A percentile compares a stretch with the other conserved stretches of the same genome.
These are phyloP conservation scores for Erythrophleum ivorense DNA, from an alignment of 331 rosid genomes.

Conservation along the genomic window DNA sequence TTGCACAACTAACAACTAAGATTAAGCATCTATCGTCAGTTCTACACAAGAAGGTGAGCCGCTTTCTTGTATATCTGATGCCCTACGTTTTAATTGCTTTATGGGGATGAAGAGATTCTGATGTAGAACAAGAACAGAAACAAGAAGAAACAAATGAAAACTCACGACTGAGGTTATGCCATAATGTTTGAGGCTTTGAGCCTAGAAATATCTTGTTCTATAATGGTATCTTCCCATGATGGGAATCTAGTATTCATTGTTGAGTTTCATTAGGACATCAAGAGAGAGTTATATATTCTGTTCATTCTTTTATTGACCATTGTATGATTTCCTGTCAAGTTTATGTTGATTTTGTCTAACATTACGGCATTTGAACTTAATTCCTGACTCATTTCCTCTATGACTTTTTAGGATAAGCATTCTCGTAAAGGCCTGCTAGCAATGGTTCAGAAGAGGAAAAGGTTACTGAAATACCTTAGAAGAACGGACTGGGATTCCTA, in stretches of 20 bases:
- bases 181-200: background rate
- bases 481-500: constrained; percentile 94
- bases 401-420: constrained; percentile 77
- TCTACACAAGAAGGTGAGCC: constrained; percentile 84
- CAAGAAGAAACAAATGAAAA: background rate
- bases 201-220: background rate
- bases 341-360: background rate
- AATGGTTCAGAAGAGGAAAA: constrained; percentile 91
- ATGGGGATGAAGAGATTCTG: background rate
- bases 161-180: background rate
- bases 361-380: background rate
- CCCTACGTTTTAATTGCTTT: background rate
- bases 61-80: constrained; percentile 4
- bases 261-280: background rate
- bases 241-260: too few species aligned
- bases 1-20: constrained; percentile 85
- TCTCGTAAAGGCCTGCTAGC: constrained; percentile 80
- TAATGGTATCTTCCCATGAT: background rate
- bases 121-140: background rate
- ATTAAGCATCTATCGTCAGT: constrained; percentile 80
- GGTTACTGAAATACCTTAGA: constrained; percentile 81
- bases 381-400: constrained; percentile 35
- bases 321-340: background rate
- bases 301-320: constrained; percentile 24
- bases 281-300: background rate